Conservation (phyloP, 2,329 filamentous ascomycete genomes). For the Pseudocercospora fuligena region DNA sequence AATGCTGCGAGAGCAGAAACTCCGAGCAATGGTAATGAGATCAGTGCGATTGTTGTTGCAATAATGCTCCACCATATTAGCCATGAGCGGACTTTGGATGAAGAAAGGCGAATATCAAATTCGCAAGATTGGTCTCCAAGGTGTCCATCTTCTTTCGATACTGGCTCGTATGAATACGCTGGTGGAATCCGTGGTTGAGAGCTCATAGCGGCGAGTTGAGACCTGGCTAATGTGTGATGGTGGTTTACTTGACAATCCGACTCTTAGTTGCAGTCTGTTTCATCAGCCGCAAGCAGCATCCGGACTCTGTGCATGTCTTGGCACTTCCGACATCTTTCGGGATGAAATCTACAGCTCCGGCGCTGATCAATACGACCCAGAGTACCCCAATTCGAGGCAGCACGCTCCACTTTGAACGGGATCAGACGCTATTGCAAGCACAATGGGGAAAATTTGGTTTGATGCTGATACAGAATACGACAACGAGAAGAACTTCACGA, state of each 20-base stretch:
- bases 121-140: neutral
- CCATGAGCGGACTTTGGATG: neutral
- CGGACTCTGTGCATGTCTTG: no score
- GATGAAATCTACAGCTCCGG: neutral
- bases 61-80: neutral
- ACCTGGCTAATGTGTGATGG: no score
- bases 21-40: neutral
- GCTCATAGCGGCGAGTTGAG: neutral
- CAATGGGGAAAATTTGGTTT: neutral
- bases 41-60: neutral
- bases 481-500: slow-evolving; percentile 2
- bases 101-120: neutral
- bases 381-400: neutral
- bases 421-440: neutral
- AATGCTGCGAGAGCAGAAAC: neutral
- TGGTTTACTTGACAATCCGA: neutral
- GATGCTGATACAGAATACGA: neutral
- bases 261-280: no score
- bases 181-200: neutral
- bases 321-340: no score
- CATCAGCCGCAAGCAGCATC: no score
- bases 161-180: slow-evolving; percentile 4
- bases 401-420: neutral
- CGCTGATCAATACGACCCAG: neutral
- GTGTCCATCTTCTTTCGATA: neutral